Conservation (phyloP, 140 eudicot species). For the Stevia rebaudiana region DNA sequence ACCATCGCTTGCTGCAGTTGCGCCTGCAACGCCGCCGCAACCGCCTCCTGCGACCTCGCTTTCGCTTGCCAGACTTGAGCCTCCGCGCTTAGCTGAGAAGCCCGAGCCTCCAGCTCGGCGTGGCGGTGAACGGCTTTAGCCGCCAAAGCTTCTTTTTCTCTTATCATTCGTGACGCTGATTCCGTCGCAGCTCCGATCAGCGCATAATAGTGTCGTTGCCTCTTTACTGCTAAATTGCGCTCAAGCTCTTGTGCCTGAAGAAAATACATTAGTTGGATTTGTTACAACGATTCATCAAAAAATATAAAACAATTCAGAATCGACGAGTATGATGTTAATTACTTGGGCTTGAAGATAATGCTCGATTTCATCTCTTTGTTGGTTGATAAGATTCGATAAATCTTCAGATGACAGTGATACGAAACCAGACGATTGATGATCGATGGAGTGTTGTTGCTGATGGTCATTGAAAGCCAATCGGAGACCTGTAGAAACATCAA, state of each 20-base stretch:
- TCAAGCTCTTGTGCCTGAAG: conserved; percentile 48
- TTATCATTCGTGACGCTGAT: conserved; percentile 37
- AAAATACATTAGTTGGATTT: neutral
- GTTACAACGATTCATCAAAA: too few species aligned
- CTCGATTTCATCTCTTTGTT: conserved; percentile 55
- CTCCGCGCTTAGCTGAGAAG: conserved; percentile 49
- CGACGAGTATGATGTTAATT: neutral
- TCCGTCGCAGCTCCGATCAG: conserved; percentile 52
- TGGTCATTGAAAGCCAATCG: conserved; percentile 60
- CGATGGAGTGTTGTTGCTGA: conserved; percentile 33
- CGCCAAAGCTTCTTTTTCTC: conserved; percentile 50
- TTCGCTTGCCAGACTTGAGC: conserved; percentile 57
- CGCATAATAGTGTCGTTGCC: conserved; percentile 47
- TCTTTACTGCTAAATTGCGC: conserved; percentile 63
- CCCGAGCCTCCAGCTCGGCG: conserved; percentile 62
- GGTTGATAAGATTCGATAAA: conserved; percentile 42
- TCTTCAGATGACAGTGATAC: conserved; percentile 38
- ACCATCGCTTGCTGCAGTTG: conserved; percentile 55
- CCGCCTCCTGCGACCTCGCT: conserved; percentile 54
- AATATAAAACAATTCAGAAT: neutral
- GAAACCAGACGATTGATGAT: conserved; percentile 32
- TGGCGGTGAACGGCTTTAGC: conserved; percentile 46
- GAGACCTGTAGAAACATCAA: conserved; percentile 66
- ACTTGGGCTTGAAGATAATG: conserved; percentile 57
- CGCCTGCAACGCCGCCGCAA: conserved; percentile 51